These are phyloP conservation scores for Nicotiana noctiflora DNA, from an alignment of 257 asterid species.

Conservation along the genomic window DNA sequence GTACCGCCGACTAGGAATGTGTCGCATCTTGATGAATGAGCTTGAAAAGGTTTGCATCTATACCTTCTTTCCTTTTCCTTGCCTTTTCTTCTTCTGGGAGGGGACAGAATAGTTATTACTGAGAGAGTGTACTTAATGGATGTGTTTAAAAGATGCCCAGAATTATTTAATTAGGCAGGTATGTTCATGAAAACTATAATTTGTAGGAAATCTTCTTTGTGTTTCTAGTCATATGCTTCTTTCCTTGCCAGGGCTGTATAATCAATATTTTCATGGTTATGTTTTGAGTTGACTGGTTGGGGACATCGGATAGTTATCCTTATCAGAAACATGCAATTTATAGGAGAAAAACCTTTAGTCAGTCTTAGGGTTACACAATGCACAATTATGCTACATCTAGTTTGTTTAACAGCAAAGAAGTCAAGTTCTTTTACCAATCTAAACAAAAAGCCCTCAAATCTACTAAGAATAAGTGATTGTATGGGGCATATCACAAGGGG, in stretches of 20 bases:
- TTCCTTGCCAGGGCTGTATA: not conserved
- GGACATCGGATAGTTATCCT: not conserved
- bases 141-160: not conserved
- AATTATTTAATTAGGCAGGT: not conserved
- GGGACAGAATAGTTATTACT: not conserved
- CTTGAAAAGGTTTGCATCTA: conserved; percentile 58
- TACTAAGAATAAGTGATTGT: not conserved
- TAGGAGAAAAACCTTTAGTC: not conserved
- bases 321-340: not conserved
- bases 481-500: not conserved
- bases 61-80: not conserved
- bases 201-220: not conserved
- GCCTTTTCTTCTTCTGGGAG: not conserved
- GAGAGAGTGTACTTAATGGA: not conserved
- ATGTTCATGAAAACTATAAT: not conserved
- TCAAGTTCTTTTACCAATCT: not conserved
- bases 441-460: not conserved
- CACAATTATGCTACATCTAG: not conserved
- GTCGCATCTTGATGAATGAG: conserved; percentile 66
- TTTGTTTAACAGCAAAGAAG: not conserved
- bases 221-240: not conserved
- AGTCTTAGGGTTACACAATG: not conserved
- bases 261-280: not conserved
- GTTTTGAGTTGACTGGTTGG: not conserved
- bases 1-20: conserved; percentile 78